Percentiles rank a stretch among this genome's conserved stretches.
phyloP scores from a whole-genome alignment of 2,329 filamentous ascomycete species.

The Didymella sp. region DNA sequence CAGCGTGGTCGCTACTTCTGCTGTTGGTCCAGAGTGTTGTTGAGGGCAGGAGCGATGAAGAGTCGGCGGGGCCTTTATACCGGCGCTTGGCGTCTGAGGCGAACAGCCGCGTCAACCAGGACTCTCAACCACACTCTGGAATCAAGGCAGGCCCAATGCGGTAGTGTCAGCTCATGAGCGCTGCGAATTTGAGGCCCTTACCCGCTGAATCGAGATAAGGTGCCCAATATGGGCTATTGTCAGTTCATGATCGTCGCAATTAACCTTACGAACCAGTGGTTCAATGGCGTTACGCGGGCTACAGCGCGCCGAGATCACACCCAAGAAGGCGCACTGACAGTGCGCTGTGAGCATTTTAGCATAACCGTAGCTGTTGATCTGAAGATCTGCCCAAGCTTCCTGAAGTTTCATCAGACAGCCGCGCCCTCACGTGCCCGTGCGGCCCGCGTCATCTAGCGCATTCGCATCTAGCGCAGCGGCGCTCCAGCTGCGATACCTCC shows the following conservation, averaged over 20 bases:
- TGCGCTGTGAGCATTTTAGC: not conserved
- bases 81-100: too few relatives aligned
- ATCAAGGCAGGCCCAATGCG: not conserved
- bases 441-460: conserved; percentile 7
- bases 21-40: conserved; percentile 22
- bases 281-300: not conserved
- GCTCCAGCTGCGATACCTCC: conserved; percentile 23
- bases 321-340: not conserved
- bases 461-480: conserved; percentile 14
- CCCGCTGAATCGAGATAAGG: too few relatives aligned
- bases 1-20: conserved; percentile 27
- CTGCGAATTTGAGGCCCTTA: not conserved
- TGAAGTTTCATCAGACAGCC: conserved; percentile 8
- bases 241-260: not conserved
- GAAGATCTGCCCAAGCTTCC: not conserved
- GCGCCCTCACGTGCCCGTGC: conserved; percentile 11
- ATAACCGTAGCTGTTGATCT: not conserved
- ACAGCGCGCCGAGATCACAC: not conserved
- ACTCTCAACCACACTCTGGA: not conserved
- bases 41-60: conserved; percentile 24
- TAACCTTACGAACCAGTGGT: not conserved
- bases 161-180: not conserved
- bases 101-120: not conserved
- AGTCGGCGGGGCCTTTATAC: conserved; percentile 2
- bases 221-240: too few relatives aligned